phyloP scores from a whole-genome alignment of 257 asterid genomes.

The Paraleonurus japonicus region DNA sequence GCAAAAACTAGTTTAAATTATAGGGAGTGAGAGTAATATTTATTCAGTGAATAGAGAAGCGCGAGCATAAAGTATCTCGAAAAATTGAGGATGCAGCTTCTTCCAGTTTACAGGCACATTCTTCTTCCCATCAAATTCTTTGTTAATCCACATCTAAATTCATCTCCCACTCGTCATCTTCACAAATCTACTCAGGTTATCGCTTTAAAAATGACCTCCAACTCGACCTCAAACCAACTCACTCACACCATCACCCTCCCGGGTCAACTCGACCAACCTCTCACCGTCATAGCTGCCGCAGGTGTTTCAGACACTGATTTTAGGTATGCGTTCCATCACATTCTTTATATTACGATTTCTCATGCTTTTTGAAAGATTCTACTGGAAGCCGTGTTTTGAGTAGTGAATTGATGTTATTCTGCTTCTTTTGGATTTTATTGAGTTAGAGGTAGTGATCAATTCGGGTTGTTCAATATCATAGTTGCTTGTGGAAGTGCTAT shows the following conservation, averaged over 20 bases:
- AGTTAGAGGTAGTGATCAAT: background rate
- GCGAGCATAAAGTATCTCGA: too few relatives aligned
- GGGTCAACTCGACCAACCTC: slow-evolving; percentile 55
- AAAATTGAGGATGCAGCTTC: background rate
- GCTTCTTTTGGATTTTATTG: background rate
- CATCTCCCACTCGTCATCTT: slow-evolving; percentile 22
- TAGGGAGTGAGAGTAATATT: too few relatives aligned
- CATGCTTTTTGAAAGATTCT: background rate
- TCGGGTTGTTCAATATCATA: background rate
- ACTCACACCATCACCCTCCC: slow-evolving; percentile 57
- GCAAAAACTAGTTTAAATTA: too few relatives aligned
- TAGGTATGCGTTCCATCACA: slow-evolving; percentile 39
- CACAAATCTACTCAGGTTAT: slow-evolving; percentile 20
- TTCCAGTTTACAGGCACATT: slow-evolving; percentile 24
- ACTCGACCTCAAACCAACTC: slow-evolving; percentile 40
- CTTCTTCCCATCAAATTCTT: slow-evolving; percentile 21
- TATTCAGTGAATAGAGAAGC: too few relatives aligned
- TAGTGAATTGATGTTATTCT: background rate
- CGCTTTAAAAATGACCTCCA: slow-evolving; percentile 52
- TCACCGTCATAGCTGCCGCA: slow-evolving; percentile 58
- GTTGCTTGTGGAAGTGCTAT: background rate
- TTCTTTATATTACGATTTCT: background rate
- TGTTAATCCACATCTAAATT: slow-evolving; percentile 27
- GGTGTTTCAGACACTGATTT: slow-evolving; percentile 74
- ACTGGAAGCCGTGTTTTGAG: background rate